phyloP scores from a whole-genome alignment of 768 basidiomycete genomes.

The Favolaschia claudopus region DNA sequence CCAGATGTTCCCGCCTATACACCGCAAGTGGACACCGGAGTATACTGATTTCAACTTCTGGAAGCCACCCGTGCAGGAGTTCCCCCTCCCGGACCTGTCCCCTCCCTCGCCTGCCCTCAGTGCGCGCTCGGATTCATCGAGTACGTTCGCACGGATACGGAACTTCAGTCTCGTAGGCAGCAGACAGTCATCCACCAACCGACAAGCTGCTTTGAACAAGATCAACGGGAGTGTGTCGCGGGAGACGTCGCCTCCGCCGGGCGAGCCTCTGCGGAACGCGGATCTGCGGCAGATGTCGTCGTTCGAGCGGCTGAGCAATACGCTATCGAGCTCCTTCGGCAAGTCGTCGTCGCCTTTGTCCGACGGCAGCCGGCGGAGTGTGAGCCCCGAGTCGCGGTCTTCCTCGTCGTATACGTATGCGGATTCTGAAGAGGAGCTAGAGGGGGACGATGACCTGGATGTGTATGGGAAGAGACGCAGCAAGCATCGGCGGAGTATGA shows the following conservation, averaged over 20 bases:
- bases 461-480: slow-evolving; percentile 46
- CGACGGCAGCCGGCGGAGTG: slow-evolving; percentile 49
- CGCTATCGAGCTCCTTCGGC: slow-evolving; percentile 42
- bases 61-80: slow-evolving; percentile 82
- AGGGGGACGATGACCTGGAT: slow-evolving; percentile 53
- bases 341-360: slow-evolving; percentile 49
- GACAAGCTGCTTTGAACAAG: slow-evolving; percentile 17
- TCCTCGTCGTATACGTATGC: slow-evolving; percentile 58
- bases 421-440: slow-evolving; percentile 63
- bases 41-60: slow-evolving; percentile 98
- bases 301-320: slow-evolving; percentile 72
- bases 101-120: slow-evolving; percentile 95
- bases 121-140: slow-evolving; percentile 89
- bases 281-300: slow-evolving; percentile 79
- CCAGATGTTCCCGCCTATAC: slow-evolving; percentile 98
- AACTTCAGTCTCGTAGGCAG: slow-evolving; percentile 79
- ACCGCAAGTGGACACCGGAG: slow-evolving; percentile 87
- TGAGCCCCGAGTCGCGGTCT: slow-evolving; percentile 61
- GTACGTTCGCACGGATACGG: slow-evolving; percentile 75
- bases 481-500: slow-evolving; percentile 66
- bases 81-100: slow-evolving; percentile 77
- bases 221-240: slow-evolving; percentile 22
- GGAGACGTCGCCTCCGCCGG: slow-evolving; percentile 42
- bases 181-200: slow-evolving; percentile 40
- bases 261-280: slow-evolving; percentile 42